These are phyloP conservation scores for Hyaloscypha variabilis DNA, from an alignment of 495 filamentous ascomycete genomes.

Conservation along the genomic window DNA sequence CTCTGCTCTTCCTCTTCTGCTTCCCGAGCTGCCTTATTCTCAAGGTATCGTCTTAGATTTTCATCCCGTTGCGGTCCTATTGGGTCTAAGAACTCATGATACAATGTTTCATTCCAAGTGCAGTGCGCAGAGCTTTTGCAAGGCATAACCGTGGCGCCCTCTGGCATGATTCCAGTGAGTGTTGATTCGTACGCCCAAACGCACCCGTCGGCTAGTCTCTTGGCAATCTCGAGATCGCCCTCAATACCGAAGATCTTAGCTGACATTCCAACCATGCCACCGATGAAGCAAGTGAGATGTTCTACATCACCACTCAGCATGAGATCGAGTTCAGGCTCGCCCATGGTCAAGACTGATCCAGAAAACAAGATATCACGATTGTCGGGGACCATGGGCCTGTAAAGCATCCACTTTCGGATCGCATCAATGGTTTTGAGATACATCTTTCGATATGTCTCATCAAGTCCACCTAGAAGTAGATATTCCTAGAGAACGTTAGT, in stretches of 20 bases:
- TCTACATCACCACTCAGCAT: conserved; percentile 61
- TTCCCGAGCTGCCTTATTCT: conserved; percentile 26
- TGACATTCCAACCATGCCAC: conserved; percentile 91
- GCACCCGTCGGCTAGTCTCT: conserved; percentile 87
- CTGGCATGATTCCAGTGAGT: conserved; percentile 88
- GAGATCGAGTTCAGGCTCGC: conserved; percentile 42
- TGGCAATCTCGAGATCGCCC: conserved; percentile 78
- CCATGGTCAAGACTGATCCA: conserved; percentile 45
- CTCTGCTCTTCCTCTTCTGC: conserved; percentile 3
- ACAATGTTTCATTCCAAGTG: conserved; percentile 74
- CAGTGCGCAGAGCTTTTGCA: conserved; percentile 71
- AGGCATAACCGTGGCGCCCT: conserved; percentile 64
- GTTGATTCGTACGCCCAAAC: conserved; percentile 90
- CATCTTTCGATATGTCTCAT: conserved; percentile 79
- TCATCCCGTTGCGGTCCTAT: conserved; percentile 36
- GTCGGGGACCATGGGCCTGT: conserved; percentile 79
- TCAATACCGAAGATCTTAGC: conserved; percentile 83
- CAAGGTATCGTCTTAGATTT: conserved; percentile 43
- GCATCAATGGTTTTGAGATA: conserved; percentile 73
- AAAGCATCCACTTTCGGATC: conserved; percentile 77
- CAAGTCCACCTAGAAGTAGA: conserved; percentile 78
- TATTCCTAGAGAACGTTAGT: conserved; percentile 45
- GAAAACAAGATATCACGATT: conserved; percentile 78
- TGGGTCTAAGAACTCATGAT: conserved; percentile 59
- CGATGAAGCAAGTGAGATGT: conserved; percentile 88